Evolutionary conservation across 23 red algal species (phyloP).

Genomic region (Gracilaria vermiculophylla): DNA sequence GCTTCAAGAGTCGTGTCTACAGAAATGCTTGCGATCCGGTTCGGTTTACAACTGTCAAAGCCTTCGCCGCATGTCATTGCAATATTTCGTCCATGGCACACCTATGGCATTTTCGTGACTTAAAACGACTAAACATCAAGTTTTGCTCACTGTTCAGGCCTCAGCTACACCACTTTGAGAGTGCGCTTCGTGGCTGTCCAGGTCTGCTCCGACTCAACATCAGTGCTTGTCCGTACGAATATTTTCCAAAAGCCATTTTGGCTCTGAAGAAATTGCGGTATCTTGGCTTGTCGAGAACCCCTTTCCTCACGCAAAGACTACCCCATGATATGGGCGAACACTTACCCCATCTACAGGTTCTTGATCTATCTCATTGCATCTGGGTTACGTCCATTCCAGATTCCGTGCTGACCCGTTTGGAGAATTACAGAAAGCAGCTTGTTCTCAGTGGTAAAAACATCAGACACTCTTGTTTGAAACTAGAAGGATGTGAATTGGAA

Average conservation of each 20-base stretch:
- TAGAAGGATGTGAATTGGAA: neutral
- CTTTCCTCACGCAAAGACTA: neutral
- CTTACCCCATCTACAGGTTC: neutral
- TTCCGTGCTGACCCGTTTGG: neutral
- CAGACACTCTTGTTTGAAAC: neutral
- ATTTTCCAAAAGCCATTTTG: neutral
- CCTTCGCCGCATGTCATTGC: neutral
- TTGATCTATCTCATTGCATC: neutral
- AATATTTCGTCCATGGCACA: neutral
- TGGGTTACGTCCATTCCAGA: neutral
- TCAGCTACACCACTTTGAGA: neutral
- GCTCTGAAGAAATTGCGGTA: conserved; percentile 1
- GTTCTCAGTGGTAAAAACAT: neutral
- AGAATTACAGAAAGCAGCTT: neutral
- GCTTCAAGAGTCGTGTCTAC: neutral
- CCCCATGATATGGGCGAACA: neutral
- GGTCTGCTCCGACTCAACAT: conserved; percentile 5
- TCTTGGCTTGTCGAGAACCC: neutral
- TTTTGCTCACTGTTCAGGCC: neutral
- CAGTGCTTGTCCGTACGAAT: neutral
- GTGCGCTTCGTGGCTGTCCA: neutral
- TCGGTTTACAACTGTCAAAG: neutral
- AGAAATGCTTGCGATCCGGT: conserved; percentile 3
- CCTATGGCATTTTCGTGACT: conserved; percentile 3
- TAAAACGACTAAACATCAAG: neutral